Evolutionary conservation across 2,329 filamentous ascomycete genomes (phyloP), one percentile per base, ranked within the genome.

Genomic region (Talaromyces verruculosus): DNA sequence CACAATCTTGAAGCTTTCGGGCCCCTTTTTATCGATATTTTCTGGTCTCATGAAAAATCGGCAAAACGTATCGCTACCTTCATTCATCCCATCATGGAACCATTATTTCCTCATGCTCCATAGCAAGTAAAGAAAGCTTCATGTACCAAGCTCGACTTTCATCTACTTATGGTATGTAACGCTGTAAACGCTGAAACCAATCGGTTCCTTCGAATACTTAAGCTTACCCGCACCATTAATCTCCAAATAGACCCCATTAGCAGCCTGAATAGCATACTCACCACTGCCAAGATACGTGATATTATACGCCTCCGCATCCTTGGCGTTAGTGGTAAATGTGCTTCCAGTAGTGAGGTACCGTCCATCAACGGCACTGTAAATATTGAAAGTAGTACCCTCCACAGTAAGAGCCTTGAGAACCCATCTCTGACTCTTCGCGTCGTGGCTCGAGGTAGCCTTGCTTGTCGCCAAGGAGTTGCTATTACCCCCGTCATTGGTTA

Each of bases 401-500:
- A 2, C 30, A 3, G n/a, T 47, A 0, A 47, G 2, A 13, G 53
- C 63, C 8, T 60, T 33, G n/a, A 64, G 63, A 41, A 60, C 39
- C 53, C 53, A 64, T 47, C 63, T 11, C 19, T 64, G 63, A 13
- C 30, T 37, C 37, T 33, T 59, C 0, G 55, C 13, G 19, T 60
- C 35, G 25, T 64, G 62, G 13, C 5, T 17, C 3, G 63, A 39
- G 11, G 28, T 35, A 13, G 53, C 63, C 15, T 37, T 22, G 30
- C 30, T 59, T 3, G 53, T 51, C 1, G 13, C 6, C 17, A 64
- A 15, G 7, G 8, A 5, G 2, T 30, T 30, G 19, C 43, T 60
- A 0, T 22, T 39, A 17, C 8, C 60, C n/a, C 63, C 41, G 19
- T 19, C 8, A 61, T 79, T 80, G 7, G 75, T 74, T 11, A 85